phyloP scores from a whole-genome alignment of 208 protist genomes.

The Leptomonas seymouri region DNA sequence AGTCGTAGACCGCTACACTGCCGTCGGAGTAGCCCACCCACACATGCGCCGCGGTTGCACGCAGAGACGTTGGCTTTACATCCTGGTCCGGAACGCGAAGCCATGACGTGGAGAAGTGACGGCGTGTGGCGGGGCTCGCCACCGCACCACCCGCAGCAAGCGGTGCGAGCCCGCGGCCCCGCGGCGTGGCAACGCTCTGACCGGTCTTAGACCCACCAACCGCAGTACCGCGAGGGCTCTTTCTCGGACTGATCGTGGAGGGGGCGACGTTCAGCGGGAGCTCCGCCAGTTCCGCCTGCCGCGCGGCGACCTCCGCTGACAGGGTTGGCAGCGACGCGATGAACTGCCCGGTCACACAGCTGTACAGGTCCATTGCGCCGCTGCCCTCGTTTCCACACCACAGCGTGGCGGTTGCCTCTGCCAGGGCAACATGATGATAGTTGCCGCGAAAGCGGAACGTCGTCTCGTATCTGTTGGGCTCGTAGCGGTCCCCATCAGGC shows the following conservation, averaged over 20 bases:
- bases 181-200: background rate
- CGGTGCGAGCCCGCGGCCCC: slow-evolving; percentile 16
- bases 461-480: slow-evolving; percentile 43
- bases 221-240: background rate
- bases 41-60: slow-evolving; percentile 63
- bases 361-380: slow-evolving; percentile 69
- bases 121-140: slow-evolving; percentile 3
- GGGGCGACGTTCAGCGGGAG: slow-evolving; percentile 9
- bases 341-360: slow-evolving; percentile 57
- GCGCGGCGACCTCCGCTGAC: slow-evolving; percentile 16
- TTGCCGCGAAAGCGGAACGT: slow-evolving; percentile 47
- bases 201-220: background rate
- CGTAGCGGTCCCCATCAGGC: slow-evolving; percentile 29
- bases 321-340: slow-evolving; percentile 37
- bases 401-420: slow-evolving; percentile 46
- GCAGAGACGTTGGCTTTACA: slow-evolving; percentile 31
- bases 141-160: background rate
- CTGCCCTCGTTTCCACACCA: slow-evolving; percentile 60
- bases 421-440: slow-evolving; percentile 41
- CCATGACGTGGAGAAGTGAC: background rate
- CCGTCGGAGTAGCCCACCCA: slow-evolving; percentile 83
- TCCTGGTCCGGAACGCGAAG: background rate
- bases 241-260: background rate
- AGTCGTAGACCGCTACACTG: slow-evolving; percentile 77
- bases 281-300: slow-evolving; percentile 18